Evolutionary conservation across 495 filamentous ascomycete genomes (phyloP), one percentile per base, ranked within the genome.

Genomic region (Podospora bellae-mahoneyi): DNA sequence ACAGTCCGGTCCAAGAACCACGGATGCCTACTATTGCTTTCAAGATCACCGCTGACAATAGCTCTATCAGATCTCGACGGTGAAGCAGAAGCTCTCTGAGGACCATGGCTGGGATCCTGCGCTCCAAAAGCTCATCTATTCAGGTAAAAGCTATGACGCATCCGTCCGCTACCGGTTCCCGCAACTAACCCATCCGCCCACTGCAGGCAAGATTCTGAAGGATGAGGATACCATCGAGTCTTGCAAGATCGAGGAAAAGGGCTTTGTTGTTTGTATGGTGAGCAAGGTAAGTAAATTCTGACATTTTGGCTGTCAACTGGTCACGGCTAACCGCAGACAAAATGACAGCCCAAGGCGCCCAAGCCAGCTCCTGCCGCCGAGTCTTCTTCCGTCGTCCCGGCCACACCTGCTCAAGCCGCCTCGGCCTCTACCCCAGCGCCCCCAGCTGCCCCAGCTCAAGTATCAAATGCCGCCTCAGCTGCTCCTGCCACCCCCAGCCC

Each of bases 191-290:
- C 7, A 48, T 48, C 39, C 2, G 32, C 23, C 1, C 10, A 44
- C 53, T 55, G 59, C 71, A 97, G 94, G 95, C 79, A 99, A 99
- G 82, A 97, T 99, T 69, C 85, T 99, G 68, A 92, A 96, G 80
- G 95, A 99, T 91, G 91, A 90, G 68, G 94, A 97, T 73, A 94
- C 94, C 18, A 90, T 98, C 71, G 93, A 93, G 77, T 91, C 90
- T 5, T 97, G 97, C 83, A 96, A 90, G 81, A 97, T 99, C 67
- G 94, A 99, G 81, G 95, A 98, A 86, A 99, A 98, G 86, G 95
- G 95, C 27, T 98, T 97, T 78, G 90, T 99, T 72, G 96, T 99
- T 57, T 99, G 95, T 79, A 95, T 99, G 87, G 87, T 95, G 58
- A 90, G 89, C 67, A 97, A 98, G 91, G 94, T 97, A 86, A 59